Conservation (phyloP, 176 grass and related monocot genomes). For the Juncus effusus region DNA sequence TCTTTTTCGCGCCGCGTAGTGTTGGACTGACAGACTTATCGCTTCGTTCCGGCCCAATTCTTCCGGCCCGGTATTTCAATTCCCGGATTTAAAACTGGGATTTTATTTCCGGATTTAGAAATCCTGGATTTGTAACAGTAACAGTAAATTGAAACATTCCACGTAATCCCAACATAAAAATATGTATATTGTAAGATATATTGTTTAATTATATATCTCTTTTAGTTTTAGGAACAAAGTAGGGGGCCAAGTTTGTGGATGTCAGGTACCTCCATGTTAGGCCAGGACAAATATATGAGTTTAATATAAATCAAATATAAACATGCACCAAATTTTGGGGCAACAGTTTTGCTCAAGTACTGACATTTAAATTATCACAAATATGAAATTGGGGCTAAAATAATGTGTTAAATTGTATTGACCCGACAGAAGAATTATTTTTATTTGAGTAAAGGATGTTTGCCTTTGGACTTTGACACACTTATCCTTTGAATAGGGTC, state of each 20-base stretch:
- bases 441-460: constrained; percentile 12
- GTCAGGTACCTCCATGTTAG: constrained; percentile 9
- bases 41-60: neutral
- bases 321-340: constrained; percentile 27
- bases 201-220: neutral
- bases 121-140: neutral
- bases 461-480: constrained; percentile 20
- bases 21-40: neutral
- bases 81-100: neutral
- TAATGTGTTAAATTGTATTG: constrained; percentile 1
- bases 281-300: constrained; percentile 5
- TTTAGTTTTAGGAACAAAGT: constrained; percentile 21
- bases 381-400: constrained; percentile 5
- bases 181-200: neutral
- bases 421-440: constrained; percentile 2
- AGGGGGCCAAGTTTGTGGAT: neutral
- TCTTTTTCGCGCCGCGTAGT: too few relatives aligned
- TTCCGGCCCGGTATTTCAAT: neutral
- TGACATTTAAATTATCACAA: constrained; percentile 3
- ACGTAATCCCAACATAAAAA: neutral
- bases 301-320: constrained; percentile 16
- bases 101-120: constrained; percentile 1
- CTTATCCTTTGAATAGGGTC: constrained; percentile 21
- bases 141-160: neutral
- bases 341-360: neutral